Conservation (phyloP, 2,329 filamentous ascomycete species). For the Ceratocystis diversiconidia region DNA sequence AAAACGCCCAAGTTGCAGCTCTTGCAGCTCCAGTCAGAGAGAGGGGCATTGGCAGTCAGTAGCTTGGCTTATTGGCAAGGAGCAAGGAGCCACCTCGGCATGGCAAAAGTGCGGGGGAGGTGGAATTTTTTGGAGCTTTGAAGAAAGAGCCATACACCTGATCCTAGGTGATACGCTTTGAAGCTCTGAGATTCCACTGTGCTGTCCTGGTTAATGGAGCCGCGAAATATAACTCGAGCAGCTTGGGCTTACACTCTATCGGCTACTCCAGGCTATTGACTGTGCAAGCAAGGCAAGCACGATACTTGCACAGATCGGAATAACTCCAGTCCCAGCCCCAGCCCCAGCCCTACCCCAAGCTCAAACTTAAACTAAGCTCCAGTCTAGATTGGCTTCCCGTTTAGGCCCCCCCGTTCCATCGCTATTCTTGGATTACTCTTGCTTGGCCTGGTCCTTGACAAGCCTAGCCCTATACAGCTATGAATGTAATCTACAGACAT, state of each 20-base stretch:
- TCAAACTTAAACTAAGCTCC: neutral
- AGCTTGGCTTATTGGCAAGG: neutral
- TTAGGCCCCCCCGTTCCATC: neutral
- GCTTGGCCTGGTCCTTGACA: neutral
- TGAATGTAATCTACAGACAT: neutral
- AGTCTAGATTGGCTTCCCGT: neutral
- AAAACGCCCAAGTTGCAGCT: neutral
- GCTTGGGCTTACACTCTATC: too few relatives aligned
- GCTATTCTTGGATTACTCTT: neutral
- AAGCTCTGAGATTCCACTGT: neutral
- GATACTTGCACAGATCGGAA: neutral
- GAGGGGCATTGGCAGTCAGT: neutral
- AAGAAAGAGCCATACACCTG: neutral
- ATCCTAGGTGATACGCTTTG: neutral
- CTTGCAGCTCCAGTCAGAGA: neutral
- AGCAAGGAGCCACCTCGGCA: constrained; percentile 1
- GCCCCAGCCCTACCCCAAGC: neutral
- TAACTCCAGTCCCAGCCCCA: neutral
- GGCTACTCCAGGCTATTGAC: too few relatives aligned
- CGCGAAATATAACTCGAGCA: neutral
- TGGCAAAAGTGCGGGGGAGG: constrained; percentile 5
- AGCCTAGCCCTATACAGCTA: neutral
- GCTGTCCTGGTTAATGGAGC: neutral
- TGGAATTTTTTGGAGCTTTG: neutral
- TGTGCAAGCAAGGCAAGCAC: neutral